Conservation (phyloP, 2,329 filamentous ascomycete species). For the Alternaria alternata region DNA sequence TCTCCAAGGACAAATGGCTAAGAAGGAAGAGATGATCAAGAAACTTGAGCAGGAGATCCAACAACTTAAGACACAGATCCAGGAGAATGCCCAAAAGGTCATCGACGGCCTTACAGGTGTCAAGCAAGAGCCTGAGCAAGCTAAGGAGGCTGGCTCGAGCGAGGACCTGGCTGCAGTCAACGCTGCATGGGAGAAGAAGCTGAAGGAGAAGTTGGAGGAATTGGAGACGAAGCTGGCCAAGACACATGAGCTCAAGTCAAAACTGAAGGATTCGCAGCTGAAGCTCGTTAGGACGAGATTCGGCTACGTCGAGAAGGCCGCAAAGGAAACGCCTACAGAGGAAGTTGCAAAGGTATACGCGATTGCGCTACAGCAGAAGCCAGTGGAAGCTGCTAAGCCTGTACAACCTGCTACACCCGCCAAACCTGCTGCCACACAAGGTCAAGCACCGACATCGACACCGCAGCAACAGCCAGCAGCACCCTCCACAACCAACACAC, state of each 20-base stretch:
- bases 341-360: constrained; percentile 88
- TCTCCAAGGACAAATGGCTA: constrained; percentile 8
- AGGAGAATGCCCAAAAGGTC: constrained; percentile 21
- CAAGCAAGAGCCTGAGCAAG: constrained; percentile 23
- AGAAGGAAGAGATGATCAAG: constrained; percentile 7
- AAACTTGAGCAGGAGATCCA: constrained; percentile 20
- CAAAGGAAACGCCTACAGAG: constrained; percentile 82
- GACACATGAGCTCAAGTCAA: constrained; percentile 70
- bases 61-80: constrained; percentile 20
- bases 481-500: background rate
- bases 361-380: constrained; percentile 74
- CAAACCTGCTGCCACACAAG: constrained; percentile 14
- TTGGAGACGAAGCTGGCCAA: constrained; percentile 62
- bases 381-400: constrained; percentile 31
- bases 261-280: constrained; percentile 73
- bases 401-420: constrained; percentile 30
- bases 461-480: constrained; percentile 24
- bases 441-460: constrained; percentile 8
- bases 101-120: constrained; percentile 14
- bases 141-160: constrained; percentile 22
- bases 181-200: constrained; percentile 50
- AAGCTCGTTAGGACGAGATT: constrained; percentile 74
- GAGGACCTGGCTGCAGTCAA: constrained; percentile 31
- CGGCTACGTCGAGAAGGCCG: constrained; percentile 80
- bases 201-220: constrained; percentile 46